These are phyloP conservation scores for Trichoderma endophyticum DNA, from an alignment of 2,329 filamentous ascomycete genomes.

Conservation along the genomic window DNA sequence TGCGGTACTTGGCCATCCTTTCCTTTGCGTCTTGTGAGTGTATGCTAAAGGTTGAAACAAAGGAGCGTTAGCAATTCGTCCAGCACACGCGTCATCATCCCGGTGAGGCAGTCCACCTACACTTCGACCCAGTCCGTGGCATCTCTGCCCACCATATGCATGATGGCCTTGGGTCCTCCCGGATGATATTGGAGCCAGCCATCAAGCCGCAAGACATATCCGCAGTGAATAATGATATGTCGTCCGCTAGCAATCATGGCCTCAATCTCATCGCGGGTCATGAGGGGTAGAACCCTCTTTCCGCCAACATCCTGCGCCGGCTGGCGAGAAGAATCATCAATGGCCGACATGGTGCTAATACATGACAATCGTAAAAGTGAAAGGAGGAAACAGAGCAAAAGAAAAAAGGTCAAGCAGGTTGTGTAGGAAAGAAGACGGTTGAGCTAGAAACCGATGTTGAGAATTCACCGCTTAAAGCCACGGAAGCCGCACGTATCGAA, in stretches of 20 bases:
- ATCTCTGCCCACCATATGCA: slow-evolving; percentile 48
- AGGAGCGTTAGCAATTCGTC: slow-evolving; percentile 7
- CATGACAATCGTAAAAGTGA: neutral
- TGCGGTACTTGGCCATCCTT: slow-evolving; percentile 77
- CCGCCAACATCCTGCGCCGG: neutral
- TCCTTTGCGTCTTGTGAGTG: slow-evolving; percentile 75
- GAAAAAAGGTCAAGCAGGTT: neutral
- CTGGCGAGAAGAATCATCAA: neutral
- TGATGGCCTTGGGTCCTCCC: slow-evolving; percentile 55
- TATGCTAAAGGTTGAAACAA: slow-evolving; percentile 51
- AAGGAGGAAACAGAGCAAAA: neutral
- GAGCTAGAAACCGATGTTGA: neutral
- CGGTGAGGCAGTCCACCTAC: slow-evolving; percentile 24
- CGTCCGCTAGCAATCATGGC: slow-evolving; percentile 15
- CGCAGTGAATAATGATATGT: slow-evolving; percentile 14
- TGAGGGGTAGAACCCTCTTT: slow-evolving; percentile 2
- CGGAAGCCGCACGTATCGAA: neutral
- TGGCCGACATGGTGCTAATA: slow-evolving; percentile 20
- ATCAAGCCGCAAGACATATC: slow-evolving; percentile 17
- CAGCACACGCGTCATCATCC: neutral
- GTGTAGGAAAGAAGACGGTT: neutral
- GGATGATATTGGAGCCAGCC: slow-evolving; percentile 59
- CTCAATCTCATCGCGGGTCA: slow-evolving; percentile 20
- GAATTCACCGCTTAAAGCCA: slow-evolving; percentile 1
- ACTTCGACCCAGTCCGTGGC: slow-evolving; percentile 36